phyloP scores from a whole-genome alignment of 2,329 filamentous ascomycete species.

The Aspergillus melleus region DNA sequence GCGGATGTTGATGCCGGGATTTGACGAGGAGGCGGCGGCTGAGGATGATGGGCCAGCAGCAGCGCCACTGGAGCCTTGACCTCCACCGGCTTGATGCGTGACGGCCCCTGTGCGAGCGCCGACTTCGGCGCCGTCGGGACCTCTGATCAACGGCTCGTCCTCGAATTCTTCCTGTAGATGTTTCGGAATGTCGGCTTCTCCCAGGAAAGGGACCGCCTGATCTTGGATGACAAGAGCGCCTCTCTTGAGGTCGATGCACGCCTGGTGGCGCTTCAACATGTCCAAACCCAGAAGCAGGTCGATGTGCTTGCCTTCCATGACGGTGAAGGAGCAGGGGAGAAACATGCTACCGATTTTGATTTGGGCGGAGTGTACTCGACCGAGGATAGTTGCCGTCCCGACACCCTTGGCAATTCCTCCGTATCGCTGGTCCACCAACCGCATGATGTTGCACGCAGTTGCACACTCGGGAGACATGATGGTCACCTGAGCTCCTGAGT shows the following conservation, averaged over 20 bases:
- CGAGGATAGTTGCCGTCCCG: conserved; percentile 90
- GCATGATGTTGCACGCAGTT: conserved; percentile 91
- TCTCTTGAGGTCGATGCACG: conserved; percentile 81
- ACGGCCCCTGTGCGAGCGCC: conserved; percentile 76
- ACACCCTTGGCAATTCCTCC: conserved; percentile 90
- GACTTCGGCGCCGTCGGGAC: conserved; percentile 85
- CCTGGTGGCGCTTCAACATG: conserved; percentile 96
- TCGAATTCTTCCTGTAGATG: conserved; percentile 68
- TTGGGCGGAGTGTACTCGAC: conserved; percentile 90
- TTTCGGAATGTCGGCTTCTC: conserved; percentile 93
- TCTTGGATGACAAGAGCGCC: conserved; percentile 86
- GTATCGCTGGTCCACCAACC: conserved; percentile 88
- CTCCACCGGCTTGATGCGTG: conserved; percentile 35
- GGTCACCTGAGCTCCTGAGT: conserved; percentile 95
- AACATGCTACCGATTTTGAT: conserved; percentile 89
- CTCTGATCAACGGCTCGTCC: conserved; percentile 79
- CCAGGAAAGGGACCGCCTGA: conserved; percentile 83
- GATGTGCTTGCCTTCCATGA: conserved; percentile 98
- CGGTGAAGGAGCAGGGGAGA: conserved; percentile 92
- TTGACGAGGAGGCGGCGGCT: conserved; percentile 20
- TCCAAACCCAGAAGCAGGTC: conserved; percentile 90
- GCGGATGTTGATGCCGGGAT: conserved; percentile 27
- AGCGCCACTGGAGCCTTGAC: conserved; percentile 14
- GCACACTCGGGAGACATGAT: conserved; percentile 97
- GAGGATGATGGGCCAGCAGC: conserved; percentile 15